Conservation (phyloP, 306 rosid genomes). For the Hippophae gyantsensis region DNA sequence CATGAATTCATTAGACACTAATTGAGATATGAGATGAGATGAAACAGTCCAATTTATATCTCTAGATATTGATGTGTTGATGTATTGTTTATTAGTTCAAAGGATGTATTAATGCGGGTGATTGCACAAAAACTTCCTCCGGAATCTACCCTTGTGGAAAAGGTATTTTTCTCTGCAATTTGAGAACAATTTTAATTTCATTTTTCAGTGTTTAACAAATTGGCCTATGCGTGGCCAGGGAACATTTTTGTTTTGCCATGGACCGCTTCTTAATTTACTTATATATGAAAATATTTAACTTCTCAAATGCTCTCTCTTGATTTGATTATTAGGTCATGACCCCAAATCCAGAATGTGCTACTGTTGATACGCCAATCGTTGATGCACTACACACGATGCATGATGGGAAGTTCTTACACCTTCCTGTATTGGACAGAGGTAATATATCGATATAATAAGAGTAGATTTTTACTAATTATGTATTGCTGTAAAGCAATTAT, state of each 20-base stretch:
- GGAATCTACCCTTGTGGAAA: slow-evolving; percentile 68
- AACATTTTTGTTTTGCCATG: no score
- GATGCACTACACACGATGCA: slow-evolving; percentile 95
- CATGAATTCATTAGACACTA: no score
- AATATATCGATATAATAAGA: slow-evolving; percentile 4
- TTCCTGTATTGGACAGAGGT: slow-evolving; percentile 86
- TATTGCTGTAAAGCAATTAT: neutral
- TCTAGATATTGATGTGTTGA: no score
- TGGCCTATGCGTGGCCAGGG: no score
- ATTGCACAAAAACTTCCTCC: slow-evolving; percentile 70
- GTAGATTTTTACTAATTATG: neutral
- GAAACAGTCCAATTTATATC: no score
- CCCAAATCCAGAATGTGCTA: slow-evolving; percentile 84
- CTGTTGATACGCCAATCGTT: slow-evolving; percentile 76
- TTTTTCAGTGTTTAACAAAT: neutral
- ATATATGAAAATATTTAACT: neutral
- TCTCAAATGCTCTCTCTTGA: slow-evolving; percentile 7
- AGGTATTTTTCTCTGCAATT: slow-evolving; percentile 37
- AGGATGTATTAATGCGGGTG: slow-evolving; percentile 91
- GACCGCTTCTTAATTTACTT: neutral
- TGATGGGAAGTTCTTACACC: slow-evolving; percentile 84
- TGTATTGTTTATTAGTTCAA: slow-evolving; percentile 43
- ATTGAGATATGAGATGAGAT: no score
- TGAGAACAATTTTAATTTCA: slow-evolving; percentile 5
- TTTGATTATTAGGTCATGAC: slow-evolving; percentile 69